Conservation (phyloP, 1,284 basidiomycete genomes). For the Cystobasidiaceae sp. region DNA sequence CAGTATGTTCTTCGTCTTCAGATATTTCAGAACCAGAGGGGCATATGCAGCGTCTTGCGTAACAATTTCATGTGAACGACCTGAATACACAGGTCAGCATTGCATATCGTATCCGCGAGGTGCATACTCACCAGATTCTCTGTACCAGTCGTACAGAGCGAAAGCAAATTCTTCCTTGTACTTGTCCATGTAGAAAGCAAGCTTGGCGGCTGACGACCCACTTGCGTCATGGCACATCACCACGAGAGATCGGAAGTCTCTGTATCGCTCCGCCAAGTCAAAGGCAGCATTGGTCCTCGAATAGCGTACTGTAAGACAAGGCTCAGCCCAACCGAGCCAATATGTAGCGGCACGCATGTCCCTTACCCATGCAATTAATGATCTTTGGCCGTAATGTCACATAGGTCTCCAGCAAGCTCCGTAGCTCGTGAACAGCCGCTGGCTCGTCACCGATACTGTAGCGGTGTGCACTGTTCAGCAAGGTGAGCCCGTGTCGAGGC, state of each 20-base stretch:
- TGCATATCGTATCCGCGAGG: background rate
- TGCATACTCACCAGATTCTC: slow-evolving; percentile 49
- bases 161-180: slow-evolving; percentile 81
- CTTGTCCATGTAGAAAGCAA: slow-evolving; percentile 65
- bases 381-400: slow-evolving; percentile 63
- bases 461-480: background rate
- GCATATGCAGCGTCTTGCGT: slow-evolving; percentile 62
- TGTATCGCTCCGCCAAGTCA: slow-evolving; percentile 48
- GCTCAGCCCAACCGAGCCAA: no score
- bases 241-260: slow-evolving; percentile 49
- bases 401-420: slow-evolving; percentile 62
- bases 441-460: slow-evolving; percentile 24
- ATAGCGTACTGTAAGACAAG: slow-evolving; percentile 44
- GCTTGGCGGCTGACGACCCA: slow-evolving; percentile 42
- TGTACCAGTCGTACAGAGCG: slow-evolving; percentile 70
- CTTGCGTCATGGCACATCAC: slow-evolving; percentile 44
- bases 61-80: slow-evolving; percentile 68
- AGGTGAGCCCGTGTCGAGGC: no score
- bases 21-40: slow-evolving; percentile 67
- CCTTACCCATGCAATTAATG: slow-evolving; percentile 68
- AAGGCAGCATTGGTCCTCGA: slow-evolving; percentile 46
- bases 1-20: slow-evolving; percentile 59
- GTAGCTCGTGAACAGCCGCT: slow-evolving; percentile 50
- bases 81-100: slow-evolving; percentile 47
- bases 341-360: no score